Conservation (phyloP, 306 rosid species). For the Fragaria ananassa region DNA sequence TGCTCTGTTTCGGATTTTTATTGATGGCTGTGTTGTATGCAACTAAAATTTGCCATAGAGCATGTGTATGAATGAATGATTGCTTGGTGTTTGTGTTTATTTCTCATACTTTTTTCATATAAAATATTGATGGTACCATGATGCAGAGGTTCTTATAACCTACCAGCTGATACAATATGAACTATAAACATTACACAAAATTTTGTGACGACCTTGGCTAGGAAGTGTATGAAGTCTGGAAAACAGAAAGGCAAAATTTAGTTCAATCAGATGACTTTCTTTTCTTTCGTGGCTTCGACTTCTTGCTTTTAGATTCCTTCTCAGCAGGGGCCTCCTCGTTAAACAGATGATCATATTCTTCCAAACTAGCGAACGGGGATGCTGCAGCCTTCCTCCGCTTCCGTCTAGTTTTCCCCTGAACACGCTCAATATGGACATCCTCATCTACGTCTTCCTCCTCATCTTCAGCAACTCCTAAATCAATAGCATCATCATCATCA, state of each 20-base stretch:
- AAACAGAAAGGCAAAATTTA: not conserved
- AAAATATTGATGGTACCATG: not conserved
- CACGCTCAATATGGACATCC: conserved; percentile 29
- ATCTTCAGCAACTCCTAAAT: conserved; percentile 58
- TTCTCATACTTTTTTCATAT: not conserved
- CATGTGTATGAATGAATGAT: not conserved
- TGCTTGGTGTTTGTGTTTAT: not conserved
- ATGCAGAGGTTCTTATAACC: not conserved
- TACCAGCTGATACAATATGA: not conserved
- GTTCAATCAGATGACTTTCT: conserved; percentile 22
- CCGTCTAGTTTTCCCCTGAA: conserved; percentile 41
- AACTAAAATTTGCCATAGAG: not conserved
- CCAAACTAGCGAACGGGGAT: conserved; percentile 81
- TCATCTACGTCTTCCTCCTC: conserved; percentile 28
- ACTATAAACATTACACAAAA: not conserved
- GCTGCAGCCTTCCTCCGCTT: conserved; percentile 45
- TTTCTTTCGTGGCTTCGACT: conserved; percentile 36
- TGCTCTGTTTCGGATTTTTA: not conserved
- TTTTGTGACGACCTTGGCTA: not conserved
- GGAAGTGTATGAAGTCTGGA: not conserved
- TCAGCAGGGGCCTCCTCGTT: conserved; percentile 26
- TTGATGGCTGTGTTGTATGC: not conserved
- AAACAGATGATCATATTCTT: conserved; percentile 77
- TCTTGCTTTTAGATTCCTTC: conserved; percentile 33
- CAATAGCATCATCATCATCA: conserved; percentile 16